phyloP scores from a whole-genome alignment of 2,329 filamentous ascomycete genomes.

The Bipolaris gigantea region DNA sequence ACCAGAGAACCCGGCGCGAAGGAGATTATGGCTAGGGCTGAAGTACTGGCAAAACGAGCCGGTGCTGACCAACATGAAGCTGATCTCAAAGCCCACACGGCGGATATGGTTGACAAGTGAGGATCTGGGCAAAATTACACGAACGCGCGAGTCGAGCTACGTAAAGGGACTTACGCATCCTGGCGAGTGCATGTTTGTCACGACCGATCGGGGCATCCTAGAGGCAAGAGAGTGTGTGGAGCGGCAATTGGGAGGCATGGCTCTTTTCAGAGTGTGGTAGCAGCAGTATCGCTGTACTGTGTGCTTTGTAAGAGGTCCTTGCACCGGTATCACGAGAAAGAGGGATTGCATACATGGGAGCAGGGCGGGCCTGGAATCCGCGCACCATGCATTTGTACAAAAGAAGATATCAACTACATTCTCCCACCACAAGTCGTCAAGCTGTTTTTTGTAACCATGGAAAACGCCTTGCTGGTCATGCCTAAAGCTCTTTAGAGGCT shows the following conservation, averaged over 20 bases:
- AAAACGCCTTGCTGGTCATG: background rate
- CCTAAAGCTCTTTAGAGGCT: background rate
- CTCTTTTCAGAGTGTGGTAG: conserved; percentile 68
- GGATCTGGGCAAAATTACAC: conserved; percentile 65
- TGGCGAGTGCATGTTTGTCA: conserved; percentile 81
- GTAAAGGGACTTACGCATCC: conserved; percentile 72
- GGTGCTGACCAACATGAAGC: conserved; percentile 67
- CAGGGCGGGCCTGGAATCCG: background rate
- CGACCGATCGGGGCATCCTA: conserved; percentile 74
- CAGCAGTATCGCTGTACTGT: background rate
- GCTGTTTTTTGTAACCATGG: background rate
- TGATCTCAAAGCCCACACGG: conserved; percentile 75
- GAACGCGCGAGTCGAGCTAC: conserved; percentile 67
- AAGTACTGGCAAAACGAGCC: conserved; percentile 88
- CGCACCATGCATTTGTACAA: conserved; percentile 10
- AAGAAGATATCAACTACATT: conserved; percentile 1
- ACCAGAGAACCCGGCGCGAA: conserved; percentile 66
- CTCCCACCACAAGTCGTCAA: background rate
- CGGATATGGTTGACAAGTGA: conserved; percentile 66
- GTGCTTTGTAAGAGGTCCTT: conserved; percentile 8
- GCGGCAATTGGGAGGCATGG: conserved; percentile 76
- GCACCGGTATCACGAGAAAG: conserved; percentile 8
- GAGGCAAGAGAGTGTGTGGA: conserved; percentile 82
- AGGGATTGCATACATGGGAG: background rate
- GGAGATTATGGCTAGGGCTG: conserved; percentile 83